Conservation (phyloP, 306 rosid species). For the Lablab purpureus region DNA sequence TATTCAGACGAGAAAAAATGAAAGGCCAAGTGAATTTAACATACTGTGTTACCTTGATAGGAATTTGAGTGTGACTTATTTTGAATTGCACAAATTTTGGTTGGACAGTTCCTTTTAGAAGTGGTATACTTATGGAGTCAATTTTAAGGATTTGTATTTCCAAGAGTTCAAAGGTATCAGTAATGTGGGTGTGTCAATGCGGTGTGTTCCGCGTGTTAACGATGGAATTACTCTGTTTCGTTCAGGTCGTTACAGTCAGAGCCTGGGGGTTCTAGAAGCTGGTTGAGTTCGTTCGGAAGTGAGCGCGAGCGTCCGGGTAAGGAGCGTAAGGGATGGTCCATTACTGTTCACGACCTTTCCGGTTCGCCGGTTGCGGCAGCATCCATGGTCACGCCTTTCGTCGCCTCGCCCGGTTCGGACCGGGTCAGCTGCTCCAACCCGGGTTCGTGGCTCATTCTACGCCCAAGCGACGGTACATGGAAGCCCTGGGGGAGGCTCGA, state of each 20-base stretch:
- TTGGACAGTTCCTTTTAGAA: not conserved
- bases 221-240: conserved; percentile 36
- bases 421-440: conserved; percentile 79
- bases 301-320: conserved; percentile 77
- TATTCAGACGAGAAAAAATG: not conserved
- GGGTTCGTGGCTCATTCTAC: conserved; percentile 78
- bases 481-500: conserved; percentile 79
- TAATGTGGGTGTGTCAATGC: not conserved
- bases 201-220: conserved; percentile 17
- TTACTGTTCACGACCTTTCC: conserved; percentile 76
- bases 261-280: conserved; percentile 53
- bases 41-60: not conserved
- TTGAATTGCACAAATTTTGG: not conserved
- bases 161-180: conserved; percentile 20
- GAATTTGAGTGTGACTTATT: conserved; percentile 18
- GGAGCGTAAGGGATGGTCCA: conserved; percentile 81
- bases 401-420: conserved; percentile 76
- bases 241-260: conserved; percentile 68
- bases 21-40: not conserved
- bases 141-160: conserved; percentile 27
- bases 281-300: conserved; percentile 76
- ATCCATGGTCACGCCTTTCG: conserved; percentile 79
- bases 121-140: conserved; percentile 14
- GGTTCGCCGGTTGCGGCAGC: conserved; percentile 82
- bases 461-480: conserved; percentile 76